These are phyloP conservation scores for Cladophialophora yegresii DNA, from an alignment of 2,329 filamentous ascomycete genomes.

Conservation along the genomic window DNA sequence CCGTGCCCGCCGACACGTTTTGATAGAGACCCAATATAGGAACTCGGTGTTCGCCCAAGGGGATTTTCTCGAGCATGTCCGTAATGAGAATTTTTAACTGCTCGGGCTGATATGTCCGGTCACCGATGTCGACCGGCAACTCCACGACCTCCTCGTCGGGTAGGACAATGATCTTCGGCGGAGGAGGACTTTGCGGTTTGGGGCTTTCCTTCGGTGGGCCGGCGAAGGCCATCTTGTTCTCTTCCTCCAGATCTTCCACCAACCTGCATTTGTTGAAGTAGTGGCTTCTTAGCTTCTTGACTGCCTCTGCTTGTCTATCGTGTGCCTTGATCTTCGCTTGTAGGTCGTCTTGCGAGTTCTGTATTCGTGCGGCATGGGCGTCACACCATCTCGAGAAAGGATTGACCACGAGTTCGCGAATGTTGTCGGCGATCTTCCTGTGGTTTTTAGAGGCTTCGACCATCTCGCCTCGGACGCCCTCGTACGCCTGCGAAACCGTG, in stretches of 20 bases:
- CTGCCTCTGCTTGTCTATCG: conserved; percentile 83
- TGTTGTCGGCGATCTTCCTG: conserved; percentile 93
- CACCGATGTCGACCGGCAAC: conserved; percentile 84
- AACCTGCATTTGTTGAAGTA: conserved; percentile 99
- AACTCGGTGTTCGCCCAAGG: conserved; percentile 87
- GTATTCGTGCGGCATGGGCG: conserved; percentile 84
- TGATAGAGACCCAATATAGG: conserved; percentile 92
- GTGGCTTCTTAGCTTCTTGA: conserved; percentile 89
- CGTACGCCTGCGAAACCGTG: conserved; percentile 69
- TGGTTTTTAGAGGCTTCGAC: conserved; percentile 85
- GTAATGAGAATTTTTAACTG: conserved; percentile 86
- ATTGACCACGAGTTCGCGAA: conserved; percentile 90
- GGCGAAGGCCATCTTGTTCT: conserved; percentile 97
- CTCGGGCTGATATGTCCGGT: conserved; percentile 79
- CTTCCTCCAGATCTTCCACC: conserved; percentile 94
- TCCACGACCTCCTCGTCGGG: conserved; percentile 68
- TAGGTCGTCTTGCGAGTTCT: conserved; percentile 92
- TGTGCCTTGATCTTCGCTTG: conserved; percentile 88
- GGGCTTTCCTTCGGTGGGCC: conserved; percentile 72
- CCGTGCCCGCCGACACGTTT: conserved; percentile 86
- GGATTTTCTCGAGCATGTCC: conserved; percentile 84
- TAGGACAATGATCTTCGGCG: conserved; percentile 84
- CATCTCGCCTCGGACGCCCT: conserved; percentile 91
- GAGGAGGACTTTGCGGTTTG: conserved; percentile 54
- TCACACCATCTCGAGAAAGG: conserved; percentile 97